Conservation (phyloP, 495 filamentous ascomycete genomes). For the Bacidia gigantensis region DNA sequence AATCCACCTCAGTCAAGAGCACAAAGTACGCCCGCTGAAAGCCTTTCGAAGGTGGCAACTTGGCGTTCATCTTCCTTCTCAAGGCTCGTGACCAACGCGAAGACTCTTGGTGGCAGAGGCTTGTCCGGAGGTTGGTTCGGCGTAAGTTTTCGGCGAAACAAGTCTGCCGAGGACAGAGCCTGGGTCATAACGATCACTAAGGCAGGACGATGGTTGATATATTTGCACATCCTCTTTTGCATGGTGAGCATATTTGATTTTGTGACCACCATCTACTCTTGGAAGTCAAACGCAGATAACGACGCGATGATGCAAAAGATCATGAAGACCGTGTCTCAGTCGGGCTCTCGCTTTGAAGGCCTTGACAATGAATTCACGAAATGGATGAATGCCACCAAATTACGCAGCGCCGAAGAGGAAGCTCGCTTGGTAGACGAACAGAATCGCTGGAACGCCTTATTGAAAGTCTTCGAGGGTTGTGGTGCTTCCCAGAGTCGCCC, state of each 20-base stretch:
- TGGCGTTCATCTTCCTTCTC: background rate
- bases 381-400: no score
- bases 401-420: conserved; percentile 1
- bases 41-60: background rate
- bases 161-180: no score
- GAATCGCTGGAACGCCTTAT: background rate
- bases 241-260: no score
- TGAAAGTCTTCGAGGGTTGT: no score
- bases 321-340: background rate
- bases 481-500: no score
- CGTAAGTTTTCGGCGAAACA: no score
- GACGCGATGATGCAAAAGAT: conserved; percentile 6
- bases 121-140: no score
- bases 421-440: background rate
- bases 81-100: no score
- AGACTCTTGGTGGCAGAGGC: no score
- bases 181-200: no score
- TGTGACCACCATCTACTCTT: no score
- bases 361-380: background rate
- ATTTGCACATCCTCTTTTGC: background rate
- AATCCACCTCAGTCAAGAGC: background rate
- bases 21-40: background rate
- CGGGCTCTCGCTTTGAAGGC: background rate
- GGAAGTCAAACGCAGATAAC: background rate
- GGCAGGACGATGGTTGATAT: background rate